These are phyloP conservation scores for Aspergillus unguis DNA, from an alignment of 2,329 filamentous ascomycete species.

Conservation along the genomic window DNA sequence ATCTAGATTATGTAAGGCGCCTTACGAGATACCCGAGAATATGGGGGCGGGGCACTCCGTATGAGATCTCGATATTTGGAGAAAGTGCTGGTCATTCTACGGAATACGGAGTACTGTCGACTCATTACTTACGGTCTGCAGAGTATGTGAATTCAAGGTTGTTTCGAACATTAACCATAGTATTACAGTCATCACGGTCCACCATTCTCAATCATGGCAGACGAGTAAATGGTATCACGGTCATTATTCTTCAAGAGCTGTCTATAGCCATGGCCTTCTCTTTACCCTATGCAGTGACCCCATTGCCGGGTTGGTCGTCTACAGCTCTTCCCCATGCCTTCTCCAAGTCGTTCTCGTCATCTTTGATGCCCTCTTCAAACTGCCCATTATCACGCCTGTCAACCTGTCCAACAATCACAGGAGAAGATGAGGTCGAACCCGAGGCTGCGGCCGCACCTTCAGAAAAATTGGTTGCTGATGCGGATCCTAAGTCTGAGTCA, in stretches of 20 bases:
- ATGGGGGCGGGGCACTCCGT: no score
- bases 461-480: conserved; percentile 12
- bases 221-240: background rate
- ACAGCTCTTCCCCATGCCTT: conserved; percentile 38
- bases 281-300: conserved; percentile 3
- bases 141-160: background rate
- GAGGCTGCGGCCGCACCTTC: conserved; percentile 10
- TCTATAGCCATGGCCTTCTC: background rate
- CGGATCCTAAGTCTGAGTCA: conserved; percentile 33
- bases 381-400: conserved; percentile 5
- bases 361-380: conserved; percentile 4
- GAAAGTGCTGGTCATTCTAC: no score
- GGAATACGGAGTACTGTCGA: no score
- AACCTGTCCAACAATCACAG: conserved; percentile 22
- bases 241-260: background rate
- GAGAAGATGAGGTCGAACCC: conserved; percentile 19
- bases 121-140: background rate
- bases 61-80: no score
- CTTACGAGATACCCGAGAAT: background rate
- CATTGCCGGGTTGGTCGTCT: conserved; percentile 21
- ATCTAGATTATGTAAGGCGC: conserved; percentile 4
- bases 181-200: conserved; percentile 3
- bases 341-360: conserved; percentile 31
- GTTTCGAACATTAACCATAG: background rate
- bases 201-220: background rate